Evolutionary conservation across 768 basidiomycete genomes (phyloP).

Genomic region (Dacryopinax primogenitus): DNA sequence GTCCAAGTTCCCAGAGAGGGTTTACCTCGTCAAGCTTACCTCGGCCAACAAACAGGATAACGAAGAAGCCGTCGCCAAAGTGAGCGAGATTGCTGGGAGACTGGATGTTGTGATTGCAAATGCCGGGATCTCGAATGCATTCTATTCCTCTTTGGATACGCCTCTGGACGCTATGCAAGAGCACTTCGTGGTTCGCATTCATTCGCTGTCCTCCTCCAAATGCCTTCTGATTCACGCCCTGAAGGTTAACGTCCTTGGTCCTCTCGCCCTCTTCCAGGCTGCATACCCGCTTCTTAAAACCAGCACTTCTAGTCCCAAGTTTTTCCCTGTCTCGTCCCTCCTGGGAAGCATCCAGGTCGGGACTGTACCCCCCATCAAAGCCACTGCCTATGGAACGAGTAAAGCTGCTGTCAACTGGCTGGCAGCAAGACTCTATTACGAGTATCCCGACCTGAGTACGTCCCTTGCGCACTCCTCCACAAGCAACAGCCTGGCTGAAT

Average conservation of each 20-base stretch:
- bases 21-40: constrained; percentile 16
- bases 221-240: not conserved
- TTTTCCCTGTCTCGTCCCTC: constrained; percentile 14
- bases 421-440: constrained; percentile 9
- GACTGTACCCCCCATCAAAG: no score
- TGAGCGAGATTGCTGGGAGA: constrained; percentile 14
- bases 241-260: constrained; percentile 17
- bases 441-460: not conserved
- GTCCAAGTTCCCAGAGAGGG: constrained; percentile 1
- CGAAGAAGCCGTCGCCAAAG: constrained; percentile 9
- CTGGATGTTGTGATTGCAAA: constrained; percentile 21
- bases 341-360: constrained; percentile 9
- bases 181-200: constrained; percentile 9
- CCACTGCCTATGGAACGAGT: constrained; percentile 8
- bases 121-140: constrained; percentile 15
- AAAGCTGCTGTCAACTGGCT: constrained; percentile 19
- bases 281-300: constrained; percentile 13
- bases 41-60: constrained; percentile 15
- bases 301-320: constrained; percentile 11
- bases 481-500: not conserved
- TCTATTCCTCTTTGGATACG: not conserved
- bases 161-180: not conserved
- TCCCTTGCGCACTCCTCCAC: not conserved
- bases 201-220: no score
- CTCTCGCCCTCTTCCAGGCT: constrained; percentile 19